Conservation (phyloP, 2,329 filamentous ascomycete species). For the Ophidiomyces ophidiicola region DNA sequence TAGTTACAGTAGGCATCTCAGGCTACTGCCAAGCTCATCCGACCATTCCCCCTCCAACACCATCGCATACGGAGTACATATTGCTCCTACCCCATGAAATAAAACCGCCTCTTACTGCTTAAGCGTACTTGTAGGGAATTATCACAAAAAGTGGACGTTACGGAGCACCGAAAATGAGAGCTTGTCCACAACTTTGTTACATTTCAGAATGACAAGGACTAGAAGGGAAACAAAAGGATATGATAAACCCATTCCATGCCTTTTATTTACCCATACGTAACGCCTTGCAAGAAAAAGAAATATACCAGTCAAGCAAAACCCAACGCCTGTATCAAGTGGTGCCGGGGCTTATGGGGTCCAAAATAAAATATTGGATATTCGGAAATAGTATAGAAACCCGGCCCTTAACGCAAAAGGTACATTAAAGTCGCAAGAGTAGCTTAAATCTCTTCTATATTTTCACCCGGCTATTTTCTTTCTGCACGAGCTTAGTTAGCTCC, state of each 20-base stretch:
- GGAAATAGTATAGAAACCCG: constrained; percentile 18
- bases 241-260: constrained; percentile 8
- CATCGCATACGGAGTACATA: too few relatives aligned
- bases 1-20: too few relatives aligned
- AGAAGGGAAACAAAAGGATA: neutral
- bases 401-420: neutral
- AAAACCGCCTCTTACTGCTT: too few relatives aligned
- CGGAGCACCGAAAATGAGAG: too few relatives aligned
- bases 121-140: too few relatives aligned
- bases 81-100: too few relatives aligned
- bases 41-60: too few relatives aligned
- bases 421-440: constrained; percentile 16
- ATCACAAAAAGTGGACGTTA: too few relatives aligned
- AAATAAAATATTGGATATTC: constrained; percentile 16
- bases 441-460: constrained; percentile 33
- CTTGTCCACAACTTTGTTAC: too few relatives aligned
- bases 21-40: too few relatives aligned
- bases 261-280: constrained; percentile 12
- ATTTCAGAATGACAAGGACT: too few relatives aligned
- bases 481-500: constrained; percentile 46
- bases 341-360: neutral
- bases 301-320: constrained; percentile 1
- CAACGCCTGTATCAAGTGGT: constrained; percentile 4
- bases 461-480: constrained; percentile 47
- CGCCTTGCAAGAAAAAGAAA: constrained; percentile 9